A percentile compares a stretch with the other conserved stretches of the same genome.
These are phyloP conservation scores for Hymenoscyphus occultus DNA, from an alignment of 2,329 filamentous ascomycete genomes.

Conservation along the genomic window DNA sequence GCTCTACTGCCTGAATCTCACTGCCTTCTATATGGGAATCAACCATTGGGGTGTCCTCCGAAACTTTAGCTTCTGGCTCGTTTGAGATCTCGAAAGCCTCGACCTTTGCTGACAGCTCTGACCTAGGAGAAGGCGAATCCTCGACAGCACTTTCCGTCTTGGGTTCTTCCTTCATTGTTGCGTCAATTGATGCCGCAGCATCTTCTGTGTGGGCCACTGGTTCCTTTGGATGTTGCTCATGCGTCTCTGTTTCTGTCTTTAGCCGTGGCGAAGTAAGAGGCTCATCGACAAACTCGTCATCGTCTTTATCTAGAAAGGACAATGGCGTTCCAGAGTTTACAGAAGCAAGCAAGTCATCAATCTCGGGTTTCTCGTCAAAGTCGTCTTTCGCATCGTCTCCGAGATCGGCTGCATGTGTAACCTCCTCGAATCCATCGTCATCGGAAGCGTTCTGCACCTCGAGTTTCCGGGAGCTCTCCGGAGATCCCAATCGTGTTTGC, in stretches of 20 bases:
- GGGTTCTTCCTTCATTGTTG: neutral
- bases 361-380: constrained; percentile 55
- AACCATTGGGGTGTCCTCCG: constrained; percentile 28
- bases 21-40: constrained; percentile 23
- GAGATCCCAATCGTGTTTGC: constrained; percentile 45
- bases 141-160: constrained; percentile 50
- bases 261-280: constrained; percentile 68
- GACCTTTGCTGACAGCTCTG: constrained; percentile 37
- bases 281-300: constrained; percentile 76
- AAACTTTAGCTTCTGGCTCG: constrained; percentile 13
- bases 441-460: constrained; percentile 80
- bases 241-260: constrained; percentile 56
- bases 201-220: constrained; percentile 39
- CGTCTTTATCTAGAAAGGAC: constrained; percentile 56
- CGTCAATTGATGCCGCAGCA: constrained; percentile 43
- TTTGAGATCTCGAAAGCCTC: constrained; percentile 28
- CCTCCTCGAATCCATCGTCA: constrained; percentile 92
- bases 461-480: constrained; percentile 66
- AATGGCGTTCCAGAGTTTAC: constrained; percentile 35
- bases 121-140: constrained; percentile 54
- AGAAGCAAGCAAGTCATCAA: constrained; percentile 48
- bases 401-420: constrained; percentile 66
- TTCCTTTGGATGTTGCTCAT: constrained; percentile 50
- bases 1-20: constrained; percentile 16
- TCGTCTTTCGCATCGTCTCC: constrained; percentile 70